Percentiles rank a stretch among this genome's conserved stretches.
Conservation (phyloP, 345 rosid genomes). For the Brassica incana region DNA sequence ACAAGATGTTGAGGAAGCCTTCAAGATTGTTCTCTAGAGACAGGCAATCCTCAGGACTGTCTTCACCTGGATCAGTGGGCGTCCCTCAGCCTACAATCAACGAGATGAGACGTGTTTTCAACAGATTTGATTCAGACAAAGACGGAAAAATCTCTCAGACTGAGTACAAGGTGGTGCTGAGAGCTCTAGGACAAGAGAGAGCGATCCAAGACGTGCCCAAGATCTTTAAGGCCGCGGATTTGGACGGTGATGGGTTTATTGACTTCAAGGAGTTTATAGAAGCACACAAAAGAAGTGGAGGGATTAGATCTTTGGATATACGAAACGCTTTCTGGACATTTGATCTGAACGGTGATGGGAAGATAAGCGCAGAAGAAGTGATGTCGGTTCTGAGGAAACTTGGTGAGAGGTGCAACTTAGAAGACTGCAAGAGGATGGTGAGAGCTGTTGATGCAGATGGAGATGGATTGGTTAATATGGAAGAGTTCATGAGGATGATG, state of each 20-base stretch:
- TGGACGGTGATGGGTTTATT: constrained; percentile 84
- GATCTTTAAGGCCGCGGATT: constrained; percentile 67
- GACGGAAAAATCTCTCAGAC: constrained; percentile 83
- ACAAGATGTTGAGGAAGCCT: constrained; percentile 53
- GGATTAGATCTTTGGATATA: constrained; percentile 54
- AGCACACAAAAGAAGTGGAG: constrained; percentile 62
- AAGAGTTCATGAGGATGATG: constrained; percentile 86
- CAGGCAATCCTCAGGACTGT: constrained; percentile 52
- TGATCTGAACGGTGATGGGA: constrained; percentile 71
- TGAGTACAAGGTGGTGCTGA: constrained; percentile 69
- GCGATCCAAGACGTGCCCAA: constrained; percentile 50
- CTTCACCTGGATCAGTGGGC: constrained; percentile 31
- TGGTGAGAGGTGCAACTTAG: constrained; percentile 75
- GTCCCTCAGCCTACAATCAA: constrained; percentile 52
- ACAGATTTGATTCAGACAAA: constrained; percentile 68
- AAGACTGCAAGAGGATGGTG: constrained; percentile 78
- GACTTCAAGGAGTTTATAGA: constrained; percentile 77
- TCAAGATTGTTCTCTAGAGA: constrained; percentile 62
- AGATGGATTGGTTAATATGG: constrained; percentile 72
- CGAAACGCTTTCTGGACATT: constrained; percentile 63
- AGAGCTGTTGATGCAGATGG: constrained; percentile 74
- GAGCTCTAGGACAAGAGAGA: constrained; percentile 60
- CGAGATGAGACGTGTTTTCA: constrained; percentile 71
- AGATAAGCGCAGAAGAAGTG: constrained; percentile 82
- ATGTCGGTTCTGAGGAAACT: constrained; percentile 62